These are phyloP conservation scores for Penicillium argentinense DNA, from an alignment of 495 filamentous ascomycete genomes.

Conservation along the genomic window DNA sequence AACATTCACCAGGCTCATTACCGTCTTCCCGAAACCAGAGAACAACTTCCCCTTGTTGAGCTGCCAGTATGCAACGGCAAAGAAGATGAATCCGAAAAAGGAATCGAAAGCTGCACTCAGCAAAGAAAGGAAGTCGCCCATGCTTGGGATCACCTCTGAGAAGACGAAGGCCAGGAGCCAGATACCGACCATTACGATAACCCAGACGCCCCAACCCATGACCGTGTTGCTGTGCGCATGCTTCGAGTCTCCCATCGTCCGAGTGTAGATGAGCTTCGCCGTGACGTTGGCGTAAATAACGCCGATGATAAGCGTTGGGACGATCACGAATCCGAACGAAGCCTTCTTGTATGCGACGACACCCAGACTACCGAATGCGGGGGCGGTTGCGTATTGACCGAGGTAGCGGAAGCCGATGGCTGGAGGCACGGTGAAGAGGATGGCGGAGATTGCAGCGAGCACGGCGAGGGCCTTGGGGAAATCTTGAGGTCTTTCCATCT, in stretches of 20 bases:
- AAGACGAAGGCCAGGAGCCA: conserved; percentile 50
- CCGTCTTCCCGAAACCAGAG: conserved; percentile 20
- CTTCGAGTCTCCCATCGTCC: conserved; percentile 43
- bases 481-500: conserved; percentile 57
- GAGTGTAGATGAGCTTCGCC: conserved; percentile 49
- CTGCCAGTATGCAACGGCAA: conserved; percentile 53
- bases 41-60: conserved; percentile 38
- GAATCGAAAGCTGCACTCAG: conserved; percentile 46
- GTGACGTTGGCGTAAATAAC: conserved; percentile 53
- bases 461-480: conserved; percentile 55
- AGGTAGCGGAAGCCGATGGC: conserved; percentile 53
- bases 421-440: conserved; percentile 55
- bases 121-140: conserved; percentile 50
- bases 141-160: conserved; percentile 52
- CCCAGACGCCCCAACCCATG: conserved; percentile 52
- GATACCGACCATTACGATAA: conserved; percentile 40
- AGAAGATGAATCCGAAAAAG: conserved; percentile 44
- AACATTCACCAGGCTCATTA: conserved; percentile 43
- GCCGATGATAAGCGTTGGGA: conserved; percentile 51
- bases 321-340: conserved; percentile 45
- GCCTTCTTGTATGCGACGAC: conserved; percentile 48
- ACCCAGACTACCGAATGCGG: conserved; percentile 52
- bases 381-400: conserved; percentile 47
- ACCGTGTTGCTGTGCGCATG: conserved; percentile 52
- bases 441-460: conserved; percentile 45